Base-by-base conservation (phyloP, 1,284 basidiomycete genomes). In the Malassezia japonica region DNA sequence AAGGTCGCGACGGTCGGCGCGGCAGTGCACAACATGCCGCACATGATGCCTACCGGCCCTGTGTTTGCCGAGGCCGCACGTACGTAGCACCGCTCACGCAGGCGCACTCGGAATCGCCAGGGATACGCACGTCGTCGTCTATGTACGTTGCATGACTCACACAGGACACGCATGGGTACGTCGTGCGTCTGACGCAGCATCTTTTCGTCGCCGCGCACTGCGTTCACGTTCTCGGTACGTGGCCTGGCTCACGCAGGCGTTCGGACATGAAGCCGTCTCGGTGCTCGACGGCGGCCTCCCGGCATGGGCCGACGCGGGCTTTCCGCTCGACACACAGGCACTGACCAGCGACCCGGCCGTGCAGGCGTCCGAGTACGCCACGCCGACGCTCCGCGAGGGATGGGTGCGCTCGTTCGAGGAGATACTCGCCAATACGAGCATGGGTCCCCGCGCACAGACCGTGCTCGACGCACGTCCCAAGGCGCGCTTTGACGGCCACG, bases 381-480 rank as follows among this genome's bases (percentile, higher is more conserved):
- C 73, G 23, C 84, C 85, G 21, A 64, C 67, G 28, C 72, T 83
- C 46, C 75, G 80, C 58, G 65, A 69, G 23, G 74, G 76, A 16
- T 73, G 77, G 9, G 76, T 89, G 47, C 78, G 82, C 74, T 81
- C 78, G 56, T 96, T 94, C 70, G 81, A 86, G 38, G 80, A 92
- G 64, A 82, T 96, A 57, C 81, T 87, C 1, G 73, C 77, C 21
- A 95, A 94, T 73, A 78, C 84, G 0, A 64, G 73, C 25, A 74
- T 78, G 42, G 76, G 80, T 42, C 64, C 77, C 12, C 65, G 75
- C 36, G 78, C 80, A 12, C 84, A 86, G 61, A 74, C 90, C 18
- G 83, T 96, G 1, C 77, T 98, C 6, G 92, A 96, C 70, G 90
- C 91, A 23, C 82, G 92, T 43, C 77, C 89, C 9, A 76, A 77